Base-by-base conservation (phyloP, 441 rosid genomes). In the Viola pubescens region DNA sequence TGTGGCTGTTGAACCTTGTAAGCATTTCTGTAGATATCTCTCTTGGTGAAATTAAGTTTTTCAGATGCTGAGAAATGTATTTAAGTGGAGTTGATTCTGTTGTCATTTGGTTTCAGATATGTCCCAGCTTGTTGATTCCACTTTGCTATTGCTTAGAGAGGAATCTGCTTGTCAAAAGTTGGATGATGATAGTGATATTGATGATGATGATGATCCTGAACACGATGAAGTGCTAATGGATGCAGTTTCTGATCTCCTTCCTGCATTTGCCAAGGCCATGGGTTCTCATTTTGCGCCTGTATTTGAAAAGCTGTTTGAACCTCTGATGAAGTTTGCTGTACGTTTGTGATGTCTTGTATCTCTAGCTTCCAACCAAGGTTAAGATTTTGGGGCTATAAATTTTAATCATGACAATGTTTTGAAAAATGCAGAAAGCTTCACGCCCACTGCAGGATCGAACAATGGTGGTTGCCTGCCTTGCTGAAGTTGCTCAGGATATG, bases 171-270 rank as follows among this genome's bases (percentile, higher is more conserved):
- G 96, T 75, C 98, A 89, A 75, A 85, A 81, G 63, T 48, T 77
- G 52, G 87, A 79, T 45, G 74, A 88, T 65, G 97, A 82, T 48
- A 82, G 94, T 71, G 98, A 91, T 69, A 58, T 68, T 54, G 97
- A 83, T 66, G 90, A 88, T 56, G 90, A 88, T 56, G 88, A 80
- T 70, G 97, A 83, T 74, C 40, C 78, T 5, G 86, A 73, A 65
- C 99, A 91, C 72, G 99, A 94, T 60, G 99, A 94, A 75, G 79
- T 91, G 66, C 94, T 94, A 60, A 94, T 94, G 97, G 98, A 94
- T 81, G 97, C 97, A 47, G 97, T 91, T 67, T 91, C 98, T 42
- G 99, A 94, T 71, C 90, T 94, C 64, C 91, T 94, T 75, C 99
- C 99, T 16, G 96, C 97, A 58, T 91, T 94, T 79, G 97, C 99